Percentiles rank a stretch among this genome's conserved stretches.
Conservation (phyloP, 2,329 filamentous ascomycete species). For the Nothophoma quercina region DNA sequence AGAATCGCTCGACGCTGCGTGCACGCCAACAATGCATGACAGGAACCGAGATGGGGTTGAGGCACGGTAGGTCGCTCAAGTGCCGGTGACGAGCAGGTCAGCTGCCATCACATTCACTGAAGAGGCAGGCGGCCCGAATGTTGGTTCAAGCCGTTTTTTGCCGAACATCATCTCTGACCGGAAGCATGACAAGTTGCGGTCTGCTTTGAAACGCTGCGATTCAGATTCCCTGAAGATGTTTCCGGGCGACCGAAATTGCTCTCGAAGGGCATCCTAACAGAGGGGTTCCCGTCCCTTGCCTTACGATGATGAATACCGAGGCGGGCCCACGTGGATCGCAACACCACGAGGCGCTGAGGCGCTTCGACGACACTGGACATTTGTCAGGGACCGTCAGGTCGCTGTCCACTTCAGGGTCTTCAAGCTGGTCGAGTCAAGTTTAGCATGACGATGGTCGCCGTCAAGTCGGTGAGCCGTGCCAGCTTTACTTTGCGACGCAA, state of each 20-base stretch:
- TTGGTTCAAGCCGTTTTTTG: slow-evolving; percentile 29
- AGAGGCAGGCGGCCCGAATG: slow-evolving; percentile 23
- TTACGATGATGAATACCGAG: slow-evolving; percentile 20
- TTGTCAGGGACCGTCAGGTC: slow-evolving; percentile 9
- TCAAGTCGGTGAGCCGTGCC: slow-evolving; percentile 28
- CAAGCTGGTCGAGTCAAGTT: slow-evolving; percentile 21
- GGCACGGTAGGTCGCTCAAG: slow-evolving; percentile 11
- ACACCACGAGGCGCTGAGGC: slow-evolving; percentile 20
- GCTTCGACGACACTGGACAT: slow-evolving; percentile 9
- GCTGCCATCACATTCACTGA: slow-evolving; percentile 26
- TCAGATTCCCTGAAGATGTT: slow-evolving; percentile 23
- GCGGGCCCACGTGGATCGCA: slow-evolving; percentile 27
- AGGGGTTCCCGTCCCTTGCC: slow-evolving; percentile 12
- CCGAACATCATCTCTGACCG: slow-evolving; percentile 25
- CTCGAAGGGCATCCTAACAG: neutral
- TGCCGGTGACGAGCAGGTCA: slow-evolving; percentile 24
- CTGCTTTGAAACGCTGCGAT: slow-evolving; percentile 23
- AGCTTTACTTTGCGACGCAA: slow-evolving; percentile 27
- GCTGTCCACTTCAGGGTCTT: neutral
- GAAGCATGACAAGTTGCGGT: slow-evolving; percentile 31
- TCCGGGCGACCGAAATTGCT: slow-evolving; percentile 24
- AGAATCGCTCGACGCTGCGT: slow-evolving; percentile 8
- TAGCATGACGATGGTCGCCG: slow-evolving; percentile 17
- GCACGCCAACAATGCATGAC: slow-evolving; percentile 24
- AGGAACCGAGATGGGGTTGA: slow-evolving; percentile 13